A percentile compares a stretch with the other conserved stretches of the same genome.
Evolutionary conservation across 192 early-diverging fungal species (phyloP).

Genomic region (Chytriomyces sp.): DNA sequence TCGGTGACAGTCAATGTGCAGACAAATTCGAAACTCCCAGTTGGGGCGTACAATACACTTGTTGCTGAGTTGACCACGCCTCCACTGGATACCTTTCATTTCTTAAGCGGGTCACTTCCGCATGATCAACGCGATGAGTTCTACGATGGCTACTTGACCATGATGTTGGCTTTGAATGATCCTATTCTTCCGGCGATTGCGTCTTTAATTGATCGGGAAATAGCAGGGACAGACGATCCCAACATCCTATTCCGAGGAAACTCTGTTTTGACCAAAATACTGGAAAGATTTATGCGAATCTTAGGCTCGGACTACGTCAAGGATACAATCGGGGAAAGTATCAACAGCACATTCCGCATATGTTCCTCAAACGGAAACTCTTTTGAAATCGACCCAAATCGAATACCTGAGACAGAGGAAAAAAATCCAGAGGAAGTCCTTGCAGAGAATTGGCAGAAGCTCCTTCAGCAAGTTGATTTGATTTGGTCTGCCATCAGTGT

Average conservation of each 20-base stretch:
- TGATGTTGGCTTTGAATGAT: conserved; percentile 37
- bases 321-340: conserved; percentile 35
- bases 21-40: conserved; percentile 33
- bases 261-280: conserved; percentile 54
- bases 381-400: conserved; percentile 19
- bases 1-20: not conserved
- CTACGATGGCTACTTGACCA: conserved; percentile 40
- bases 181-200: conserved; percentile 32
- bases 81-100: conserved; percentile 39
- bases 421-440: conserved; percentile 28
- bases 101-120: conserved; percentile 31
- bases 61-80: conserved; percentile 39
- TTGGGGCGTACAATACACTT: conserved; percentile 25
- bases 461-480: conserved; percentile 30
- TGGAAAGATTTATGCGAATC: conserved; percentile 64
- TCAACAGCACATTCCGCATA: conserved; percentile 29
- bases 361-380: not conserved
- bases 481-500: conserved; percentile 48
- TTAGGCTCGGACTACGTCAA: conserved; percentile 50
- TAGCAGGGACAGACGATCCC: conserved; percentile 41
- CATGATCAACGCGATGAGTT: conserved; percentile 46
- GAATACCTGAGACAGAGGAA: conserved; percentile 29
- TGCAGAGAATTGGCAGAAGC: conserved; percentile 35
- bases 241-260: conserved; percentile 65
- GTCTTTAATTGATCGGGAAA: conserved; percentile 26